These are phyloP conservation scores for Skeletonema menzelii DNA, from an alignment of 108 stramenopile genomes.

Conservation along the genomic window DNA sequence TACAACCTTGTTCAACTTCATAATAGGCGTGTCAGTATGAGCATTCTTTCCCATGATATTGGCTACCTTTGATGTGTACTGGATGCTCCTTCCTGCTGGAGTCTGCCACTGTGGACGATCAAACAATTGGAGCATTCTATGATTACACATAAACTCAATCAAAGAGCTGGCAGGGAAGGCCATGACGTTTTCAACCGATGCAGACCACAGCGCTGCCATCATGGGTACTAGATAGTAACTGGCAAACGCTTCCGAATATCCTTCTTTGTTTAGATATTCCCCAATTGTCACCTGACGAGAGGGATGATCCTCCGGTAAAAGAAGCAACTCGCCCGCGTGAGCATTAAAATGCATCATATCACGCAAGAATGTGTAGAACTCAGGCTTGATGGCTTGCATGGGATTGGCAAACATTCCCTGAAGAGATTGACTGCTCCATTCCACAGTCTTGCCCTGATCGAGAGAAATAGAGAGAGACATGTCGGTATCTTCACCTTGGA, in stretches of 20 bases:
- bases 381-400: slow-evolving; percentile 56
- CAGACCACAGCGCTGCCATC: slow-evolving; percentile 94
- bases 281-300: slow-evolving; percentile 68
- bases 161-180: slow-evolving; percentile 82
- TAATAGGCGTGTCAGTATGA: slow-evolving; percentile 58
- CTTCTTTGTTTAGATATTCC: slow-evolving; percentile 83
- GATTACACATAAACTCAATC: slow-evolving; percentile 93
- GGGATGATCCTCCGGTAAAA: slow-evolving; percentile 69
- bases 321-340: slow-evolving; percentile 70
- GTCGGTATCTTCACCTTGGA: slow-evolving; percentile 70
- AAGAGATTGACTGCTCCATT: slow-evolving; percentile 85
- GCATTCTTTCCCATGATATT: slow-evolving; percentile 60
- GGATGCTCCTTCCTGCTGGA: slow-evolving; percentile 65
- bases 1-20: slow-evolving; percentile 44
- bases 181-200: slow-evolving; percentile 81
- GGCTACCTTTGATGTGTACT: slow-evolving; percentile 79
- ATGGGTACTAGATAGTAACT: slow-evolving; percentile 91
- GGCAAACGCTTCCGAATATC: slow-evolving; percentile 79
- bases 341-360: slow-evolving; percentile 90
- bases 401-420: slow-evolving; percentile 73
- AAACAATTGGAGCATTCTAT: slow-evolving; percentile 90
- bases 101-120: slow-evolving; percentile 91
- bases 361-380: slow-evolving; percentile 77
- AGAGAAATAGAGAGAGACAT: slow-evolving; percentile 91
- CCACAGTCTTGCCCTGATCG: slow-evolving; percentile 76